Base-by-base conservation (phyloP, 768 basidiomycete genomes). In the Gymnopilus junonius region DNA sequence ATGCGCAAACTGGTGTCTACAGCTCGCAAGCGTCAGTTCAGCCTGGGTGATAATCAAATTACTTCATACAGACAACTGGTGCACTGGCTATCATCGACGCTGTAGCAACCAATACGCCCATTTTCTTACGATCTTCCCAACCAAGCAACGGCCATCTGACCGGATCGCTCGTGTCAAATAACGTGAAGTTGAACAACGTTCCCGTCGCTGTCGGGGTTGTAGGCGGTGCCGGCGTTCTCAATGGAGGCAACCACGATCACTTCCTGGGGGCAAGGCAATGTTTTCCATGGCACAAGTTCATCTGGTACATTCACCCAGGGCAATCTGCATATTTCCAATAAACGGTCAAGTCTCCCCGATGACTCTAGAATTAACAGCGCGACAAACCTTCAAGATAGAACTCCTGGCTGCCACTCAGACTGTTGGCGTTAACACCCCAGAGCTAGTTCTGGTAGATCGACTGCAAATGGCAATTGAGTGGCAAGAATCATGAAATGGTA, bases 251-350 rank as follows among this genome's bases (percentile, higher is more conserved):
- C 70, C n/a, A 85, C 83, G 0, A 88, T 91, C 67, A 69, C 77
- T 0, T 84, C 87, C 11, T 94, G 92, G 92, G 91, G 80, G 1
- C 91, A 93, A 73, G 92, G 92, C 32, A 90, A 93, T 63, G 80
- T 90, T 25, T 94, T 83, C 72, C 77, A 74, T 1, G 90, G 91
- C 15, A 75, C 82, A 4, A 79, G 76, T 61, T 65, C 79, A 3
- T 62, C 67, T 1, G 77, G 78, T 2, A 72, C 48, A 7, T 93
- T 85, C 71, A 79, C 77, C 2, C 83, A 91, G 73, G 84, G 80
- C 4, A 69, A 70, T 29, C 81, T 92, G 29, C 61, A 75, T 2
- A 73, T 78, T 6, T 79, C 85, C 0, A 75, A 74, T 58, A 92
- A 92, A 71, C 82, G 89, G 2, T 72, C 80, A n/a, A 78, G 75